Conservation (phyloP, 164 flowering plant species). For the Tinospora cordifolia region DNA sequence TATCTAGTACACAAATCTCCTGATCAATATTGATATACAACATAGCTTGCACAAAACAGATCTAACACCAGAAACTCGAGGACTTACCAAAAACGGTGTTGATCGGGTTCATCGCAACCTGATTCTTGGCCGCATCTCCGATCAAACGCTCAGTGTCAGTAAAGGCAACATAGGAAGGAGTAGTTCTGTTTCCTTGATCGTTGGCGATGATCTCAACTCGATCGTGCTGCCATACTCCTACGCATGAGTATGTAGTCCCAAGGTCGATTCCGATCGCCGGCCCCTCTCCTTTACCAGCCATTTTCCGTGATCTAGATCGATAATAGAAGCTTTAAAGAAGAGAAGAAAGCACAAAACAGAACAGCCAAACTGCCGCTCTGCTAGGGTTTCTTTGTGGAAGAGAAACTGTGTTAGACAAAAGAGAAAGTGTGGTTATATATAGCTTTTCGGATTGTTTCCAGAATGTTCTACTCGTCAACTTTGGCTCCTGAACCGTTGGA, state of each 20-base stretch:
- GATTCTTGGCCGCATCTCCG: slow-evolving; percentile 54
- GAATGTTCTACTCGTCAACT: slow-evolving; percentile 2
- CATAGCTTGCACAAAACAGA: neutral
- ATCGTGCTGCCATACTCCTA: slow-evolving; percentile 51
- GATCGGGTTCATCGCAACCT: slow-evolving; percentile 47
- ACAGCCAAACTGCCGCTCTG: neutral
- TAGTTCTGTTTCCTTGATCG: slow-evolving; percentile 47
- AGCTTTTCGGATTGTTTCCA: neutral
- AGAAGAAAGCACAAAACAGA: neutral
- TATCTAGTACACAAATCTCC: too few relatives aligned
- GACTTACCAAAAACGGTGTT: slow-evolving; percentile 46
- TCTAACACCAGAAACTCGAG: neutral
- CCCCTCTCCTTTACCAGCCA: slow-evolving; percentile 27
- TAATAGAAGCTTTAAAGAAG: neutral
- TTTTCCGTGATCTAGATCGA: neutral
- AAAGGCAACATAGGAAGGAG: slow-evolving; percentile 49
- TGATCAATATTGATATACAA: too few relatives aligned
- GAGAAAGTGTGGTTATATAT: neutral
- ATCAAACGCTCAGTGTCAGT: slow-evolving; percentile 39
- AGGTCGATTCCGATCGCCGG: slow-evolving; percentile 49
- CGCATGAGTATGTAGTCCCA: slow-evolving; percentile 50
- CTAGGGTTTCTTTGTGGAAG: neutral
- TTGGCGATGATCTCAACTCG: slow-evolving; percentile 44
- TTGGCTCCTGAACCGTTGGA: neutral
- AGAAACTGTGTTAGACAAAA: too few relatives aligned